Evolutionary conservation across 2,329 filamentous ascomycete species (phyloP).

Genomic region (Ceratocystis alfenasii): DNA sequence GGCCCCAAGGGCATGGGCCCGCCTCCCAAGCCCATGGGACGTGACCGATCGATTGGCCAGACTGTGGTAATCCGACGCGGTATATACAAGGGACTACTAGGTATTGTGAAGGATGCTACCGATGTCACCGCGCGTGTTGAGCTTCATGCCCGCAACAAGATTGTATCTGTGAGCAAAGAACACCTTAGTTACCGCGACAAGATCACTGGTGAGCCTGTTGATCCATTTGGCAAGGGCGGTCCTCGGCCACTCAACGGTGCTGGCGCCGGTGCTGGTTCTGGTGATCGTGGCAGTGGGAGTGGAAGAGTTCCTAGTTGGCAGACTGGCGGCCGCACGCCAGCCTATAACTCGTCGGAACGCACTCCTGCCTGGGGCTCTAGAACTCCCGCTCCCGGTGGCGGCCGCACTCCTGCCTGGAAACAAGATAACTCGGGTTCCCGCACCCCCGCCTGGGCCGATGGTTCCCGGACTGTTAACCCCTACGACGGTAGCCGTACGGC

Average conservation of each 20-base stretch:
- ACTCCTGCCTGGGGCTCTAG: conserved; percentile 67
- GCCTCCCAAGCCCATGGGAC: conserved; percentile 64
- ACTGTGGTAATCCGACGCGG: conserved; percentile 82
- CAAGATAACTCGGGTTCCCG: conserved; percentile 44
- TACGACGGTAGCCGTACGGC: conserved; percentile 65
- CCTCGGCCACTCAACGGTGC: conserved; percentile 30
- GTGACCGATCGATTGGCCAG: conserved; percentile 78
- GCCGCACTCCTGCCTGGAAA: conserved; percentile 53
- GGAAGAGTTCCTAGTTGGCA: conserved; percentile 46
- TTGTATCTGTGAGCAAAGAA: conserved; percentile 70
- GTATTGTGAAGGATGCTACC: conserved; percentile 90
- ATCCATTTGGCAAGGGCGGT: conserved; percentile 46
- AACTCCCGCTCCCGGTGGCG: conserved; percentile 44
- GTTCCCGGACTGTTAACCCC: conserved; percentile 55
- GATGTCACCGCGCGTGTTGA: conserved; percentile 80
- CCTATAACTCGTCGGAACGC: conserved; percentile 49
- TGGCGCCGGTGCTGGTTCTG: conserved; percentile 34
- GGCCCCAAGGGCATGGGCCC: conserved; percentile 40
- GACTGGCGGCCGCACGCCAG: conserved; percentile 56
- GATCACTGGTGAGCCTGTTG: conserved; percentile 64
- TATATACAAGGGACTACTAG: conserved; percentile 80
- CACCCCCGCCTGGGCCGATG: conserved; percentile 60
- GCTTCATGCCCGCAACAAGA: conserved; percentile 87
- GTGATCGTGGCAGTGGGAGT: conserved; percentile 36
- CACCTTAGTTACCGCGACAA: conserved; percentile 78